A percentile compares a stretch with the other conserved stretches of the same genome.
Conservation (phyloP, 2,329 filamentous ascomycete species). For the Zymoseptoria tritici region DNA sequence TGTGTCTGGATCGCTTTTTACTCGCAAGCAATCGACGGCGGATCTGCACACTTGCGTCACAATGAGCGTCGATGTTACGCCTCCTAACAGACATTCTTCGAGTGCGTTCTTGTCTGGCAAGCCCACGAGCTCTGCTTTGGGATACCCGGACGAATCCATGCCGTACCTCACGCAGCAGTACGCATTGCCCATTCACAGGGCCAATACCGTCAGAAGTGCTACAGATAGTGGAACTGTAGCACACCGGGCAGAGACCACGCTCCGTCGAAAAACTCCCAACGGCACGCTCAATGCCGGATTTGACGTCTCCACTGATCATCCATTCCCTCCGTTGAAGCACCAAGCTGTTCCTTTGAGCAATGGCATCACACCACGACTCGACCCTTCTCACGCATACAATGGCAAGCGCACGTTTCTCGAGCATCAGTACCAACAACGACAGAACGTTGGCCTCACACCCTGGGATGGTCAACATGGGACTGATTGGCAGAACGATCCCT, state of each 20-base stretch:
- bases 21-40: background rate
- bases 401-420: conserved; percentile 25
- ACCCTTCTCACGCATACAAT: conserved; percentile 23
- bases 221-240: conserved; percentile 23
- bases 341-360: conserved; percentile 61
- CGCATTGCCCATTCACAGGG: conserved; percentile 26
- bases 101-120: conserved; percentile 6
- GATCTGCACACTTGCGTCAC: conserved; percentile 8
- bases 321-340: conserved; percentile 57
- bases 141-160: conserved; percentile 16
- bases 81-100: conserved; percentile 11
- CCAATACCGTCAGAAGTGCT: conserved; percentile 8
- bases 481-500: conserved; percentile 8
- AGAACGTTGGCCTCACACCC: conserved; percentile 11
- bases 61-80: conserved; percentile 25
- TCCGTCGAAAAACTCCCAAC: conserved; percentile 86
- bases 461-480: conserved; percentile 8
- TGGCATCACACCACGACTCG: conserved; percentile 20
- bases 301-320: conserved; percentile 56
- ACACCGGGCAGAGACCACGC: conserved; percentile 57
- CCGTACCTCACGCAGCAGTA: conserved; percentile 25
- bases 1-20: conserved; percentile 3
- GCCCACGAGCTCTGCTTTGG: conserved; percentile 6
- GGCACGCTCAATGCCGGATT: conserved; percentile 90
- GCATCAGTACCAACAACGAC: conserved; percentile 26